Evolutionary conservation across 306 rosid genomes (phyloP).

Genomic region (Vigna unguiculata): DNA sequence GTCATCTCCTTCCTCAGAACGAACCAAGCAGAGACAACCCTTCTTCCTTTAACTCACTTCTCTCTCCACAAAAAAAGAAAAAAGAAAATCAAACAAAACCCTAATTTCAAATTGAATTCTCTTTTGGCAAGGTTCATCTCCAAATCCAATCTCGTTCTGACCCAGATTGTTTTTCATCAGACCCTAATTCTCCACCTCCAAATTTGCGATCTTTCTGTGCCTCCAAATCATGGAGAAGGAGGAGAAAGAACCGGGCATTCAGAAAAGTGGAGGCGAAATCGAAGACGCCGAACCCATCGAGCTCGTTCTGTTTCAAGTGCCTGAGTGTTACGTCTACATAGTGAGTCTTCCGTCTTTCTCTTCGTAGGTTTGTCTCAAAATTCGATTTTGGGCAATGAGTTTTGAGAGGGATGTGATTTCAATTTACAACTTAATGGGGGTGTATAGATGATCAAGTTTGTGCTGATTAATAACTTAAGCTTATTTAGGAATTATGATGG

Average conservation of each 20-base stretch:
- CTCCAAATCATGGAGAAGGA: constrained; percentile 67
- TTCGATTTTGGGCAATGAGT: constrained; percentile 30
- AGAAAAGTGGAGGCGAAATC: constrained; percentile 50
- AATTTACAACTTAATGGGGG: constrained; percentile 17
- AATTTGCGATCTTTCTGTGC: constrained; percentile 45
- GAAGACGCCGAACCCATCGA: constrained; percentile 77
- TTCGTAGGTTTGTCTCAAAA: constrained; percentile 41
- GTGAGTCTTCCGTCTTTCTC: constrained; percentile 54
- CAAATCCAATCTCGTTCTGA: constrained; percentile 20
- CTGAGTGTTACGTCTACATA: constrained; percentile 94
- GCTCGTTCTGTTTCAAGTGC: constrained; percentile 89
- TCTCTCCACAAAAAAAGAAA: not conserved
- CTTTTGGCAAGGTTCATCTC: not conserved
- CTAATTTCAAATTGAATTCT: constrained; percentile 43
- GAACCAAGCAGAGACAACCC: constrained; percentile 43
- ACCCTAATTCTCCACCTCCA: constrained; percentile 28
- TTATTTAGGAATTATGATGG: constrained; percentile 24
- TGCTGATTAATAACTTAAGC: not conserved
- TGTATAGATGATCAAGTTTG: constrained; percentile 14
- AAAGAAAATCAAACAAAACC: constrained; percentile 24
- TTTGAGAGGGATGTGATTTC: constrained; percentile 17
- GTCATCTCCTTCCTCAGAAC: constrained; percentile 52
- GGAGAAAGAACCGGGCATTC: constrained; percentile 52
- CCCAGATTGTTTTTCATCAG: constrained; percentile 38
- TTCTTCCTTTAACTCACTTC: constrained; percentile 39